These are phyloP conservation scores for Leccinum truebloodii DNA, from an alignment of 768 basidiomycete species.

Conservation along the genomic window DNA sequence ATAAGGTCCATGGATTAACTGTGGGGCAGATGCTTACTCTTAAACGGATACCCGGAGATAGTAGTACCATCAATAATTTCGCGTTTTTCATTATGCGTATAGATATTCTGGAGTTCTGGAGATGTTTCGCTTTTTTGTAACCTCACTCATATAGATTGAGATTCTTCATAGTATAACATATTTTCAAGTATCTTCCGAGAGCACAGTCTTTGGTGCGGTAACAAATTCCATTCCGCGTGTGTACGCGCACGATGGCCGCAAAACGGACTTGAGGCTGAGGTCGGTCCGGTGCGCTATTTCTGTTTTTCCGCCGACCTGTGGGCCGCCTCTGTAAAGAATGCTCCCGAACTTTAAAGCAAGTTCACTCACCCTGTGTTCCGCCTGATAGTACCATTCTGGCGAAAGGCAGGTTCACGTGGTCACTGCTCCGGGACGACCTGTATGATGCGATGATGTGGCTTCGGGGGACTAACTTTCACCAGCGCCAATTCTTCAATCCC, in stretches of 20 bases:
- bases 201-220: neutral
- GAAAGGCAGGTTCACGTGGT: neutral
- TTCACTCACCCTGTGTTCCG: neutral
- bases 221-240: neutral
- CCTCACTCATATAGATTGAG: too few relatives aligned
- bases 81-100: neutral
- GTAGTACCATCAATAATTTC: neutral
- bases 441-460: neutral
- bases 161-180: neutral
- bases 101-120: neutral
- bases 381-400: neutral
- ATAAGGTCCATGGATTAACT: slow-evolving; percentile 15
- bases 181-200: neutral
- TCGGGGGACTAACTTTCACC: neutral
- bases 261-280: neutral
- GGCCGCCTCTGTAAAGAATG: too few relatives aligned
- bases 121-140: too few relatives aligned
- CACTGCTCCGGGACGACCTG: neutral
- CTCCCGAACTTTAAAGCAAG: neutral
- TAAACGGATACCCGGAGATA: neutral
- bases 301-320: neutral
- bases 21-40: neutral
- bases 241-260: neutral
- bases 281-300: neutral
- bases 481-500: too few relatives aligned